Evolutionary conservation across 1,284 basidiomycete genomes (phyloP).

Genomic region (Pyrrhoderma lamaoense): DNA sequence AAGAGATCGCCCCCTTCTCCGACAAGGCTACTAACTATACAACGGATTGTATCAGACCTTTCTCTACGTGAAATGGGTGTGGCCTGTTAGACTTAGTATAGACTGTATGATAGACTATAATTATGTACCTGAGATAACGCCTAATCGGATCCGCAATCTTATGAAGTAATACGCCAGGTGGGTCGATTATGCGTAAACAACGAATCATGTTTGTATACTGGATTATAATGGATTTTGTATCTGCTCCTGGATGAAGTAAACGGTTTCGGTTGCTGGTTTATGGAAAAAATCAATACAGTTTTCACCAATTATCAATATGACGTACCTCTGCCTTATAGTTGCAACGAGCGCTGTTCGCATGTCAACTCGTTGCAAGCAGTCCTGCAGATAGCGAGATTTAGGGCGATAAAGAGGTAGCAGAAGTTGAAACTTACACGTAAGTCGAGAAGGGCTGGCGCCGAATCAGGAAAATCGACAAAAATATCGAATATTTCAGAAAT

Average conservation of each 20-base stretch:
- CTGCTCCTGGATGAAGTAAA: constrained; percentile 91
- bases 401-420: not conserved
- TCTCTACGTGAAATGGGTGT: constrained; percentile 43
- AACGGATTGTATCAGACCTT: constrained; percentile 84
- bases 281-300: not conserved
- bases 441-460: constrained; percentile 80
- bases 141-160: constrained; percentile 89
- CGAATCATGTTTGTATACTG: constrained; percentile 96
- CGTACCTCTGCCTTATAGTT: constrained; percentile 64
- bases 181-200: constrained; percentile 85
- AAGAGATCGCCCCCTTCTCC: constrained; percentile 79
- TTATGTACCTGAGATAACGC: constrained; percentile 81
- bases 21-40: constrained; percentile 87
- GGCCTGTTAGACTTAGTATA: too few relatives aligned
- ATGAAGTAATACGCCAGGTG: constrained; percentile 85
- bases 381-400: constrained; percentile 31
- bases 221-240: constrained; percentile 85
- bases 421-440: constrained; percentile 53
- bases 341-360: constrained; percentile 66
- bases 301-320: constrained; percentile 3
- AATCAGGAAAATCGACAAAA: constrained; percentile 90
- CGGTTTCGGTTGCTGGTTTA: constrained; percentile 68
- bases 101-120: constrained; percentile 17
- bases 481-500: constrained; percentile 92
- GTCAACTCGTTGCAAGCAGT: constrained; percentile 73